These are phyloP conservation scores for Candida albicans DNA, from an alignment of 1,139 yeast genomes.

Conservation along the genomic window DNA sequence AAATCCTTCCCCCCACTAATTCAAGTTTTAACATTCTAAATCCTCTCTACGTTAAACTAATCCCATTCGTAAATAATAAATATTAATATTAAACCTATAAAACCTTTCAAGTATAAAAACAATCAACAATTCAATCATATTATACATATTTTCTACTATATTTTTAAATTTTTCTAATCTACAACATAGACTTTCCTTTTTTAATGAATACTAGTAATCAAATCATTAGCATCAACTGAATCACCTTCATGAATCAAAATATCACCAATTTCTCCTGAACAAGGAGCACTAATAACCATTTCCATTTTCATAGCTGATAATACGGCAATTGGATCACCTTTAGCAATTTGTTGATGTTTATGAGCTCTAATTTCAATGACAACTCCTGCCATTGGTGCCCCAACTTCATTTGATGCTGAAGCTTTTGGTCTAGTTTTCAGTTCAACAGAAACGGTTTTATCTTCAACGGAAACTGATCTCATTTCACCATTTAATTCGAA, in stretches of 20 bases:
- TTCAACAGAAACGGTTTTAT: constrained; percentile 82
- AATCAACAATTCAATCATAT: background rate
- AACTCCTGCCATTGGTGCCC: constrained; percentile 99
- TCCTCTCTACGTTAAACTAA: too few relatives aligned
- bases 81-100: background rate
- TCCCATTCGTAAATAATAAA: too few relatives aligned
- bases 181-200: background rate
- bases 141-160: too few relatives aligned
- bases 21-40: too few relatives aligned
- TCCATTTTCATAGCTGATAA: constrained; percentile 99
- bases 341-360: constrained; percentile 84
- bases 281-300: constrained; percentile 95
- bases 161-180: too few relatives aligned
- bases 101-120: background rate
- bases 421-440: constrained; percentile 90
- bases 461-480: constrained; percentile 92
- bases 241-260: constrained; percentile 85
- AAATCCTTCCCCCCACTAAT: too few relatives aligned
- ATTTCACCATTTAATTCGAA: constrained; percentile 98
- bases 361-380: constrained; percentile 91
- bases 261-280: constrained; percentile 77
- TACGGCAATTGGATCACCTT: constrained; percentile 95
- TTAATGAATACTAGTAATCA: constrained; percentile 45
- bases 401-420: constrained; percentile 87
- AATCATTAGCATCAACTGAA: constrained; percentile 90